These are phyloP conservation scores for Gossypium davidsonii DNA, from an alignment of 441 rosid species.

Conservation along the genomic window DNA sequence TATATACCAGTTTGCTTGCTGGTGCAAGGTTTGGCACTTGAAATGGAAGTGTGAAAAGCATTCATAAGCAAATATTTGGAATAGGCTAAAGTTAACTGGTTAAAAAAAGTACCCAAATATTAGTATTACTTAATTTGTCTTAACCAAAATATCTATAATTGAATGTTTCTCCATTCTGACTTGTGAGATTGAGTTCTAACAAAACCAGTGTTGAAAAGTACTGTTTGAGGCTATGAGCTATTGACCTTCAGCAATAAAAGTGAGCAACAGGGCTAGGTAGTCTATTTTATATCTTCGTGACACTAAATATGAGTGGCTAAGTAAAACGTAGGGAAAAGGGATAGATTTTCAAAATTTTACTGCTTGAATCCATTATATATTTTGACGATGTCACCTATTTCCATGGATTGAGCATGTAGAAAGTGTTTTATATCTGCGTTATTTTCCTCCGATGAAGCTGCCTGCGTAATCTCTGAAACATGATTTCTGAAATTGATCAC, in stretches of 20 bases:
- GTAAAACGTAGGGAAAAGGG: background rate
- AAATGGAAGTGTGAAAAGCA: background rate
- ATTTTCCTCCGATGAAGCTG: slow-evolving; percentile 1
- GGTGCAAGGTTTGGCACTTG: background rate
- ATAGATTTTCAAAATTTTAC: background rate
- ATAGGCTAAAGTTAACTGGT: background rate
- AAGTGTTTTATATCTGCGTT: slow-evolving; percentile 3
- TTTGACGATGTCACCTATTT: background rate
- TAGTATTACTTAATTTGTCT: background rate
- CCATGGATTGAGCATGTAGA: background rate
- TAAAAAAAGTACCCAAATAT: background rate
- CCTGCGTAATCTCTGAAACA: slow-evolving; percentile 15
- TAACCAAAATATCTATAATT: background rate
- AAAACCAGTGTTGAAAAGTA: background rate
- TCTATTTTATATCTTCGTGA: background rate
- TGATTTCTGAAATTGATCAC: slow-evolving; percentile 19
- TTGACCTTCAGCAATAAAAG: background rate
- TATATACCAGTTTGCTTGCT: background rate
- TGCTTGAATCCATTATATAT: background rate
- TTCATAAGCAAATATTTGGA: background rate
- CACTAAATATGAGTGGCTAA: background rate
- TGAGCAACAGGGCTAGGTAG: background rate
- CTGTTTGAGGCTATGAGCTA: background rate
- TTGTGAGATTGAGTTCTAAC: background rate
- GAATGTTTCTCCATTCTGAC: background rate